Evolutionary conservation across 129 eudicot genomes (phyloP).

Genomic region (Solidago caesia): DNA sequence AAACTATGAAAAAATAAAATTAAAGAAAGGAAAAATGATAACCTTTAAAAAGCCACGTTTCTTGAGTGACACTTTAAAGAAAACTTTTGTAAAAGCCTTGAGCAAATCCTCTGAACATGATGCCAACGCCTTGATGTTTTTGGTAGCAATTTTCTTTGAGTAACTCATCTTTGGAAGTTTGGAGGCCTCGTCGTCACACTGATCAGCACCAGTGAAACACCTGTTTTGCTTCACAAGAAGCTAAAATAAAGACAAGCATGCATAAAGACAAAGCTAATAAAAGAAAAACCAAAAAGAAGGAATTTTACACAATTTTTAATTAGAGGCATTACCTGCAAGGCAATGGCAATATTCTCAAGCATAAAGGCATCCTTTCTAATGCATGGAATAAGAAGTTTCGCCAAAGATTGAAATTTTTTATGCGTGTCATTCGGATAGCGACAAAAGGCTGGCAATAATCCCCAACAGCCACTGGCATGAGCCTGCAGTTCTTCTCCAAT

Average conservation of each 20-base stretch:
- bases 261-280: constrained; percentile 2
- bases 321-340: constrained; percentile 58
- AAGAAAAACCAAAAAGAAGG: constrained; percentile 1
- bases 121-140: constrained; percentile 59
- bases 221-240: constrained; percentile 76
- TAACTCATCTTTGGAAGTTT: constrained; percentile 36
- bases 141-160: constrained; percentile 53
- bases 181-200: constrained; percentile 37
- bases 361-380: constrained; percentile 64
- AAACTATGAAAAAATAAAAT: neutral
- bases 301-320: neutral
- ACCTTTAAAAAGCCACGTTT: constrained; percentile 66
- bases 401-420: constrained; percentile 47
- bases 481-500: constrained; percentile 74
- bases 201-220: constrained; percentile 34
- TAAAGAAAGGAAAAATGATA: neutral
- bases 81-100: constrained; percentile 46
- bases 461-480: constrained; percentile 71
- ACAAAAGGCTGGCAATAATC: constrained; percentile 78
- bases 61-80: constrained; percentile 46
- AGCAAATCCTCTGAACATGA: constrained; percentile 67
- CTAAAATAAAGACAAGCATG: constrained; percentile 30
- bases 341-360: constrained; percentile 56
- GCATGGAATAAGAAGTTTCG: constrained; percentile 48
- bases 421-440: constrained; percentile 62